phyloP scores from a whole-genome alignment of 345 rosid species.

The Reutealis trisperma region DNA sequence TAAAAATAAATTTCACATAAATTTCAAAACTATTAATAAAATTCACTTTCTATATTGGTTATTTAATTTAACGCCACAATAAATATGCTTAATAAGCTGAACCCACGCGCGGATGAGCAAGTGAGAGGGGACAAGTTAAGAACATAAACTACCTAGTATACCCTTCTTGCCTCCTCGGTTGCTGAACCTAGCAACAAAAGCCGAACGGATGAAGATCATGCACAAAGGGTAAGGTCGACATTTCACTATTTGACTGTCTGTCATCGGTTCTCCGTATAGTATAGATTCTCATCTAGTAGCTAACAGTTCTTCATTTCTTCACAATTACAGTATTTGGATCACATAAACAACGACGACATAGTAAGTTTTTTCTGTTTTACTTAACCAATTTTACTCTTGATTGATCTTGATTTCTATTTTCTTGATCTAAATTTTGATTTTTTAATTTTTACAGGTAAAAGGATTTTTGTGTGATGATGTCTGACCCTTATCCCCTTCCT shows the following conservation, averaged over 20 bases:
- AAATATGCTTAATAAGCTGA: too few relatives aligned
- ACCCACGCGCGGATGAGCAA: neutral
- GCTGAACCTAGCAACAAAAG: too few relatives aligned
- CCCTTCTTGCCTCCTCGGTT: neutral
- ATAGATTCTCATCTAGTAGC: neutral
- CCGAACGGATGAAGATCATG: neutral
- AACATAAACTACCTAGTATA: too few relatives aligned
- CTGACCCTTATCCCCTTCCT: slow-evolving; percentile 1
- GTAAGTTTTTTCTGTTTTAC: neutral
- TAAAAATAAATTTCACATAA: too few relatives aligned
- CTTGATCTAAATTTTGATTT: neutral
- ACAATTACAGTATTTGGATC: neutral
- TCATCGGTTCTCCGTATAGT: neutral
- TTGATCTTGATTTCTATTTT: neutral
- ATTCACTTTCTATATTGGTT: too few relatives aligned
- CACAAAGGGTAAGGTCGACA: neutral
- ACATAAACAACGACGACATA: neutral
- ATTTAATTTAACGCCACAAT: too few relatives aligned
- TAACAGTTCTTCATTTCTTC: neutral
- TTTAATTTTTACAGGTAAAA: neutral
- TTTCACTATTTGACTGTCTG: neutral
- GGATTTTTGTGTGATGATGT: neutral
- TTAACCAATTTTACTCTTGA: neutral
- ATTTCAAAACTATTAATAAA: too few relatives aligned
- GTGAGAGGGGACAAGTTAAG: neutral